Conservation (phyloP, 768 basidiomycete genomes). For the Boletus rubescentipes region DNA sequence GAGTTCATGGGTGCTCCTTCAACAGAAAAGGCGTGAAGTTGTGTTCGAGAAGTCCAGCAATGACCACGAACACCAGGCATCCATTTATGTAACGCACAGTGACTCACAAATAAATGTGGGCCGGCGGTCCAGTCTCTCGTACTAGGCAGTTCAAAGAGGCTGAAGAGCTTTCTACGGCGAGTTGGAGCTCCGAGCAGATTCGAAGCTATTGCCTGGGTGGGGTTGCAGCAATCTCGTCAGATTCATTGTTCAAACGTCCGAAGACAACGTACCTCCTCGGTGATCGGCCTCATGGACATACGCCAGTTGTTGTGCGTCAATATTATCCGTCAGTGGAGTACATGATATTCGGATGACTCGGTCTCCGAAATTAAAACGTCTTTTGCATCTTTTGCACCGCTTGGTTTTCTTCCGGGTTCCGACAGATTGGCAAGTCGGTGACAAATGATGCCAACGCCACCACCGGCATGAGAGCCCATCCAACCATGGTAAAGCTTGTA, state of each 20-base stretch:
- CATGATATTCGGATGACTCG: too few species aligned
- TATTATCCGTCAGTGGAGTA: too few species aligned
- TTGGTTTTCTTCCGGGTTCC: background rate
- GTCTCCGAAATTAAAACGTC: too few species aligned
- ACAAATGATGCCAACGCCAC: too few species aligned
- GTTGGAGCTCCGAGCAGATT: background rate
- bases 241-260: background rate
- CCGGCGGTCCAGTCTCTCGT: background rate
- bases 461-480: too few species aligned
- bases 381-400: background rate
- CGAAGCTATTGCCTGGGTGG: background rate
- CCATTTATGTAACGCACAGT: too few species aligned
- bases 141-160: background rate
- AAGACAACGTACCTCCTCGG: constrained; percentile 1
- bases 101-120: background rate
- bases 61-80: too few species aligned
- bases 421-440: too few species aligned
- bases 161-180: background rate
- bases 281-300: background rate
- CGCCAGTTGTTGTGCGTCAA: too few species aligned
- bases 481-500: too few species aligned
- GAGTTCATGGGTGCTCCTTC: background rate
- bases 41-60: background rate
- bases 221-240: background rate
- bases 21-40: background rate